Evolutionary conservation across 192 early-diverging fungal species (phyloP), one percentile per base, ranked within the genome.

Genomic region (Phycomyces blakesleeanus): DNA sequence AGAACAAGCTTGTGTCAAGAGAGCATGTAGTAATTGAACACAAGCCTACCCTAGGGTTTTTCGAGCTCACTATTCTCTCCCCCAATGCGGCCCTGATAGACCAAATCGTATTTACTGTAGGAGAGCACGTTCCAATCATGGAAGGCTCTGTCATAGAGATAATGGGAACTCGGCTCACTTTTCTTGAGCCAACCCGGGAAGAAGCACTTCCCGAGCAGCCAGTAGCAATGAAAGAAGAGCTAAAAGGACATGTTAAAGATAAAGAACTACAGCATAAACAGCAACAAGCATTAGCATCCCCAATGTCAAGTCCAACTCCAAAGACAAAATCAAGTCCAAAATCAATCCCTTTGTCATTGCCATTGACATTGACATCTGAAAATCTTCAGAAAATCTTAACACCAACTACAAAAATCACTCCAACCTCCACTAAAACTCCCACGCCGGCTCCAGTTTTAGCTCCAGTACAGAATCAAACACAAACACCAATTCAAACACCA

Each of bases 1-100:
- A 68, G 21, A 80, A 80, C 58, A 74, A 74, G 41, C 71, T 72
- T 42, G 69, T 80, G 20, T 80, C 78, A 15, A 71, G 78, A 50
- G 61, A 67, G 14, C 78, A 80, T 70, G 69, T 76, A 0, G 71
- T 72, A 14, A 59, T 80, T 50, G 63, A 80, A 49, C 72, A 71
- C 62, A 69, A 61, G 39, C 18, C 27, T 14, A 61, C 59, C 10
- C 26, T 55, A 1, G 25, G 38, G 5, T 34, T 42, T 14, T 80
- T 75, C 34, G 69, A 74, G 49, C 61, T 80, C 21, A 75, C 57
- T 3, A 69, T 80, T 15, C 60, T 75, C 6, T 75, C 74, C 8
- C 71, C 73, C 20, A 80, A 80, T 39, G 78, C 75, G 12, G 72
- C 68, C 22, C 56, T 70, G 12, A 69, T 80, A 51, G 76, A 80